Evolutionary conservation across 495 filamentous ascomycete genomes (phyloP), one percentile per base, ranked within the genome.

Genomic region (Aspergillus baeticus): DNA sequence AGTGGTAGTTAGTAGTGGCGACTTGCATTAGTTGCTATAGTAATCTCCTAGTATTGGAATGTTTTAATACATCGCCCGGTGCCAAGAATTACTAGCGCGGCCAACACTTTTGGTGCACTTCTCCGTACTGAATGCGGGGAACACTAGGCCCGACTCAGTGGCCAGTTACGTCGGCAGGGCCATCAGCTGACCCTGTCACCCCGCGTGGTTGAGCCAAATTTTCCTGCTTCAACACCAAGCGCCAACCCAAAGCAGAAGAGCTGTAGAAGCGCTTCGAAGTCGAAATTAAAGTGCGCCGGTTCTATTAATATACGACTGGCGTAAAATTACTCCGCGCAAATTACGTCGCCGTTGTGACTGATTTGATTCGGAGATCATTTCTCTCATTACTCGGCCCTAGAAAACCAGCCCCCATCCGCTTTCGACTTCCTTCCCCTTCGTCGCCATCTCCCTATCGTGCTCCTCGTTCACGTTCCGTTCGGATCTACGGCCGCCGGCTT

Each of bases 151-250:
- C 34, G n/a, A 23, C 15, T 6, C 33, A 15, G 21, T 22, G 23
- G 33, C 54, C 48, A 64, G 45, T 41, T 38, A 31, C 35, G 43
- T 54, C 23, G 23, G 17, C 20, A 39, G 34, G 52, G 15, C 20
- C 42, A 56, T 65, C 63, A 65, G 63, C 63, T 65, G 63, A 65
- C 63, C 56, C 59, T 59, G 63, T 65, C 59, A 65, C 63, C 56
- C 59, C 63, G 63, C 55, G 51, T 55, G 50, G 55, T 15, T n/a
- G 20, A 31, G 47, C 47, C 34, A 38, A 52, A 31, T 54, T 64
- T 64, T 57, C 54, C 29, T 26, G 38, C 43, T 38, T 38, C 45
- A 22, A 14, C 18, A 38, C 14, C 34, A 36, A 47, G 14, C 26
- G 26, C 26, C 44, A 47, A 37, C 35, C 35, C n/a, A 4, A 37